Base-by-base conservation (phyloP, 2,329 filamentous ascomycete species). In the Nemania diffusa region DNA sequence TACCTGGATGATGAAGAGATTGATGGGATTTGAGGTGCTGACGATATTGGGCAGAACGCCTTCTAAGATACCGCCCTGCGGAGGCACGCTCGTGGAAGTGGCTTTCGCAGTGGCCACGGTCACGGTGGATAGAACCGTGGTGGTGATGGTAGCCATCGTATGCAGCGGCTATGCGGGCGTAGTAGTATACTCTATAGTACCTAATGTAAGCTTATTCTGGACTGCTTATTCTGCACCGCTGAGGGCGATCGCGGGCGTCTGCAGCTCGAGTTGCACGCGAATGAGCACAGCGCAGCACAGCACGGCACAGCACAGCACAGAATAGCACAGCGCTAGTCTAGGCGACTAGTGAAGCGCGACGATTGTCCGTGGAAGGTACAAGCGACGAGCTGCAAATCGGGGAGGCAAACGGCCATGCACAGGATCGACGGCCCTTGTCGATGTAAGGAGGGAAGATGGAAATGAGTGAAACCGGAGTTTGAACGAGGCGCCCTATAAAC, bases 1-100 rank as follows among this genome's bases (percentile, higher is more conserved):
- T 73, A 82, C 82, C 88, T 94, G 91, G 56, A 94, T 91, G 74
- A 94, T 92, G 79, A 94, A 93, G 53, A 92, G 79, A 52, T 88
- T 87, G 69, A 94, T 90, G 6, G 92, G 92, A 71, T 93, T 90
- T 64, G 87, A 90, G 11, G 90, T 74, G 72, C 91, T 88, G 80
- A 91, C 93, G 32, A 85, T 76, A 32, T 90, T 84, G 1, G 92
- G 92, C 70, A 93, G 89, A 59, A 86, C 81, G 50, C 90, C 89
- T 71, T 93, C 91, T 50, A 95, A 82, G 67, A 95, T 87, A 69
- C 92, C 92, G 62, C 82, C 83, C 70, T 85, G 84, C 8, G 82
- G 76, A 22, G 78, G 61, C 0, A 77, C 80, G n/a, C 71, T 68
- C 29, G 70, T 77, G 2, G 79, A 73, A 37, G 77, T 73, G 20